Evolutionary conservation across 2,329 filamentous ascomycete species (phyloP), one percentile per base, ranked within the genome.

Genomic region (Davidsoniella australis): DNA sequence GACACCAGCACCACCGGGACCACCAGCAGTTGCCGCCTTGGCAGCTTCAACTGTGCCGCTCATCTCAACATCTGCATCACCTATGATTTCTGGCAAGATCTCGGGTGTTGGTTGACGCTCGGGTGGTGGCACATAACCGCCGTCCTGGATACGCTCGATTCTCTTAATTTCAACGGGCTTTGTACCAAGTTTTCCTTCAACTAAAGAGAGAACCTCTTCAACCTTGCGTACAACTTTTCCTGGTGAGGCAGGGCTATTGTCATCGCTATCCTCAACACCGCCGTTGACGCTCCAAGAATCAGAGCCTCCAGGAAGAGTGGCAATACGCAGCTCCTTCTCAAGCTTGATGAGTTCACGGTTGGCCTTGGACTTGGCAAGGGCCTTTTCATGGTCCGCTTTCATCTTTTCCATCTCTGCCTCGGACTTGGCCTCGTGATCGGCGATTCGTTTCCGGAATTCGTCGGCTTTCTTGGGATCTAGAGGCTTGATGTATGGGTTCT

Each of bases 371-470:
- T 80, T 81, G 20, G 78, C 76, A 66, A 96, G 74, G 51, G 80
- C 75, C 58, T 77, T 78, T 2, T 77, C 79, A 62, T 98, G 89
- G 24, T 82, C 76, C 33, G 75, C 75, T 63, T 86, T 85, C 75
- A 96, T 80, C 56, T 77, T 79, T 57, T 88, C 82, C 49, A 96
- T 86, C 58, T 96, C 88, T 1, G 76, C 76, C 53, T 84, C 77
- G 46, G 85, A 82, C 24, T 82, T 75, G 7, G 76, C 72, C 9
- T 91, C 72, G 59, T 83, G 82, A 44, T 82, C 76, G 18, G 75
- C 68, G 2, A 88, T 83, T 36, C 87, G 78, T 59, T 82, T 81
- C 51, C 82, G 79, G 63, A 96, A 95, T 56, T 91, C 82, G 41
- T 85, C 80, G 1, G 88, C 77, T 58, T 89, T 77, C n/a, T 76